Evolutionary conservation across 2,329 filamentous ascomycete genomes (phyloP).

Genomic region (Corynespora cassiicola): DNA sequence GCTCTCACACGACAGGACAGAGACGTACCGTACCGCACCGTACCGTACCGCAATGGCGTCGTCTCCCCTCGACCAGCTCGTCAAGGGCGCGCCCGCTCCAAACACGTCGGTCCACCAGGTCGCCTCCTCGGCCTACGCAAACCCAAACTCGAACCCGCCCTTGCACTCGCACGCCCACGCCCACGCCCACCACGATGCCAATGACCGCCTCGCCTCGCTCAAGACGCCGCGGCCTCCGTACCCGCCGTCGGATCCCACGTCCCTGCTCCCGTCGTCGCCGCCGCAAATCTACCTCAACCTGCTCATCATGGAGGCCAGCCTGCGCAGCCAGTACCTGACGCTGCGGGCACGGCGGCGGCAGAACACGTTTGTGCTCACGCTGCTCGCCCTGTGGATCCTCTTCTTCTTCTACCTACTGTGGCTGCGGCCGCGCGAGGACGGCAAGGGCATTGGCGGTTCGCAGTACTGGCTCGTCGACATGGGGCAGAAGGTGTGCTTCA

Average conservation of each 20-base stretch:
- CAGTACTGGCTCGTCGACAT: conserved; percentile 97
- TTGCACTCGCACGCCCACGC: conserved; percentile 6
- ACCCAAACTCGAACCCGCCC: conserved; percentile 17
- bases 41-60: conserved; percentile 16
- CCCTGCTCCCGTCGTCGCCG: conserved; percentile 84
- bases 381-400: conserved; percentile 80
- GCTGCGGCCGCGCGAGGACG: conserved; percentile 94
- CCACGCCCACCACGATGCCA: conserved; percentile 33
- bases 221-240: conserved; percentile 47
- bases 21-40: not conserved
- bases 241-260: conserved; percentile 70
- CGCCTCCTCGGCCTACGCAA: conserved; percentile 40
- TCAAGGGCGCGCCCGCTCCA: conserved; percentile 84
- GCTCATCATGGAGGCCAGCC: conserved; percentile 91
- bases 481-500: conserved; percentile 87
- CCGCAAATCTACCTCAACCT: conserved; percentile 98
- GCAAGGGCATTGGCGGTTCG: conserved; percentile 85
- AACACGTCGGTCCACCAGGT: conserved; percentile 56
- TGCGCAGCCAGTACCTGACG: conserved; percentile 91
- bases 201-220: conserved; percentile 48
- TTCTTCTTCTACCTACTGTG: conserved; percentile 92
- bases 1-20: not conserved
- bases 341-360: conserved; percentile 86
- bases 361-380: conserved; percentile 87
- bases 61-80: conserved; percentile 75